Base-by-base conservation (phyloP, 2,329 filamentous ascomycete genomes). In the Alternaria triticina region DNA sequence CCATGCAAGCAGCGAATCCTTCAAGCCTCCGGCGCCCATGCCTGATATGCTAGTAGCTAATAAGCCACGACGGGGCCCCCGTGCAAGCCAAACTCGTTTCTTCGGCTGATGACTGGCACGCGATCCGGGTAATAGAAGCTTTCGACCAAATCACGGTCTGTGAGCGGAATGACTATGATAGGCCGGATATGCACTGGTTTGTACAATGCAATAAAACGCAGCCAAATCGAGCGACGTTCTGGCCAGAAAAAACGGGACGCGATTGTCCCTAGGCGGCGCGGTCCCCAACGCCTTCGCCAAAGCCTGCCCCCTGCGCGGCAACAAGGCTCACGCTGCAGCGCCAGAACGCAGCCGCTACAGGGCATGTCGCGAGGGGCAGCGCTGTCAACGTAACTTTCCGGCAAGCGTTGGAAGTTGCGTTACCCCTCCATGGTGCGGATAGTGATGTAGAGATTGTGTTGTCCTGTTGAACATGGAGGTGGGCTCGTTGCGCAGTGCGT, bases 41-140 rank as follows among this genome's bases (percentile, higher is more conserved):
- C 59, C 69, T 47, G 67, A 67, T 61, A 70, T 71, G 69, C 68
- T 64, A 74, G 74, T 71, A 70, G 36, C 36, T 40, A 40, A 40
- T 15, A 71, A 68, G 75, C 71, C 72, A 74, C 62, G 62, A 54
- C 65, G 64, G 33, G 66, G 61, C 64, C 67, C 61, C 68, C 59
- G 22, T 40, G 58, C 63, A 40, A 68, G 55, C 66, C 62, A 66
- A 49, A 66, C 57, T 61, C 61, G 64, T 69, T 57, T 60, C 57
- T 64, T 66, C 64, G 68, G 62, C 67, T 66, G 69, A 63, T 62
- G 60, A 66, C 65, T 66, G 56, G 66, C 52, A 57, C 72, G 70
- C 70, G 59, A 69, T 69, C 70, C 69, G 73, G 74, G 65, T 70
- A 70, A 72, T 74, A 60, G 64, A 66, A 56, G 65, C 49, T 61